Evolutionary conservation across 768 basidiomycete genomes (phyloP).

Genomic region (Lactarius indigo): DNA sequence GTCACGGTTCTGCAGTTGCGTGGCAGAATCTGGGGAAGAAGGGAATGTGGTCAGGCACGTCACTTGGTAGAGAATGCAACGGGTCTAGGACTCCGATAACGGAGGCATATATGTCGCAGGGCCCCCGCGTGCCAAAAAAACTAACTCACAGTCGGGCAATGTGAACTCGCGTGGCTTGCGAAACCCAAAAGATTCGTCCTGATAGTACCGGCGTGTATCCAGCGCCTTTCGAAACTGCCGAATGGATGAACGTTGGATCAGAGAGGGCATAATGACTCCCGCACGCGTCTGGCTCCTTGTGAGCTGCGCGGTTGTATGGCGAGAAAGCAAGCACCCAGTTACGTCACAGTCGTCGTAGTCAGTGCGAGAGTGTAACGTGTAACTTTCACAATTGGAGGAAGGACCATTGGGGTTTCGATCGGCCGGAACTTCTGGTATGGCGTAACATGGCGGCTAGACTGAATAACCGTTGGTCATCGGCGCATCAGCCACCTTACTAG

Average conservation of each 20-base stretch:
- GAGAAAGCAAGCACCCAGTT: not conserved
- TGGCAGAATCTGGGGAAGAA: not conserved
- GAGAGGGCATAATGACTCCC: not conserved
- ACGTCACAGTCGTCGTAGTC: not conserved
- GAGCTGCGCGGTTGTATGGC: not conserved
- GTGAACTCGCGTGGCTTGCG: conserved; percentile 58
- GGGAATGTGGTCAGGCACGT: not conserved
- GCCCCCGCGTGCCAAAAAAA: not conserved
- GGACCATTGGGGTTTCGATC: too few relatives aligned
- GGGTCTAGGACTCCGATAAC: too few relatives aligned
- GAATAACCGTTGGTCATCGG: too few relatives aligned
- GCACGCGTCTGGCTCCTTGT: not conserved
- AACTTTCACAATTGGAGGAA: not conserved
- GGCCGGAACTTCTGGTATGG: too few relatives aligned
- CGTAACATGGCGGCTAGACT: too few relatives aligned
- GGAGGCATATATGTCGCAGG: not conserved
- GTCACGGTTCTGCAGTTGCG: conserved; percentile 64
- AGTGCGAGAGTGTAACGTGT: not conserved
- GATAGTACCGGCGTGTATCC: conserved; percentile 43
- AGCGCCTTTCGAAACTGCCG: conserved; percentile 2
- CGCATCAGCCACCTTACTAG: too few relatives aligned
- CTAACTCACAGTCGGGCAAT: conserved; percentile 65
- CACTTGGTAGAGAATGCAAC: not conserved
- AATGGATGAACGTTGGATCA: not conserved
- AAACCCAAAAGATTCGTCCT: conserved; percentile 79